Percentiles rank a stretch among this genome's conserved stretches.
phyloP scores from a whole-genome alignment of 805 yeast species.

The Saturnispora saitoi region DNA sequence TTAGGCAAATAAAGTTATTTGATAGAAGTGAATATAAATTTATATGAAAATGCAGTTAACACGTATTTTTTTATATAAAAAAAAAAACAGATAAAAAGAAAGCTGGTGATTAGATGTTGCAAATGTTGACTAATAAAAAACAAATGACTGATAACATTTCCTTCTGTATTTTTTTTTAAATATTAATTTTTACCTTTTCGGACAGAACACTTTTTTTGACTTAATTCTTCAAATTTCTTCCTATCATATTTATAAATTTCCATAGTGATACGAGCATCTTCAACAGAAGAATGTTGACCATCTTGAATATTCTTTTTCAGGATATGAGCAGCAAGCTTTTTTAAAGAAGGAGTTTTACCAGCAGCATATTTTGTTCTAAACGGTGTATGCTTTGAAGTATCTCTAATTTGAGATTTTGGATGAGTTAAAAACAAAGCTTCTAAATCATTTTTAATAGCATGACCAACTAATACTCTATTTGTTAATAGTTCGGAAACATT shows the following conservation, averaged over 20 bases:
- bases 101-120: too few relatives aligned
- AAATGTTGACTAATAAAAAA: too few relatives aligned
- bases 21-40: too few relatives aligned
- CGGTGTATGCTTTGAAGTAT: slow-evolving; percentile 57
- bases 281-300: slow-evolving; percentile 78
- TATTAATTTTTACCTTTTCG: too few relatives aligned
- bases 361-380: slow-evolving; percentile 48
- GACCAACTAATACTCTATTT: slow-evolving; percentile 66
- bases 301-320: slow-evolving; percentile 56
- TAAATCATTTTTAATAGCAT: slow-evolving; percentile 74
- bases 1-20: too few relatives aligned
- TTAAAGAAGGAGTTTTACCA: slow-evolving; percentile 69
- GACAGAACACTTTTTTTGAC: slow-evolving; percentile 2
- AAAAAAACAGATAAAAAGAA: too few relatives aligned
- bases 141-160: too few relatives aligned
- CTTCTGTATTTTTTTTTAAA: too few relatives aligned
- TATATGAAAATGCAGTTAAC: too few relatives aligned
- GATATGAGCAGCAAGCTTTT: slow-evolving; percentile 50
- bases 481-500: slow-evolving; percentile 44
- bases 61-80: too few relatives aligned
- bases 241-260: slow-evolving; percentile 56
- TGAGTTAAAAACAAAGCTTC: slow-evolving; percentile 59
- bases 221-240: slow-evolving; percentile 46
- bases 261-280: slow-evolving; percentile 88
- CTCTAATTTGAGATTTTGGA: slow-evolving; percentile 56